Evolutionary conservation across 169 alveolate species (phyloP), one percentile per base, ranked within the genome.

Genomic region (Besnoitia besnoiti): DNA sequence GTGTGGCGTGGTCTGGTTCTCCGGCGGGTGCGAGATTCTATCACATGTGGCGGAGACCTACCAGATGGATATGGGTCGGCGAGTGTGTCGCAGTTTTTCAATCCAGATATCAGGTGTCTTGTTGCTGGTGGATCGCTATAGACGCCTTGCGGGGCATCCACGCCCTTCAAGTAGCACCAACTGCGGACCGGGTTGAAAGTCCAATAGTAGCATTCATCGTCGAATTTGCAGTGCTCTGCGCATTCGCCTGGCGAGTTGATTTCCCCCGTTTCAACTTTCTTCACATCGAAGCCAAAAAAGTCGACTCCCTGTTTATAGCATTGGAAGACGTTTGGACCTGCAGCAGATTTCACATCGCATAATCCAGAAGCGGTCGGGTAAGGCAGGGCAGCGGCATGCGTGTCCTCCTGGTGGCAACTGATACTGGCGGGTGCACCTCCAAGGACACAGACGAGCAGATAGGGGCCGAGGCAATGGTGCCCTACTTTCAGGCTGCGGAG

Each of bases 111-210:
- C 30, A 77, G 59, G 59, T 27, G 24, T 39, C n/a, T 42, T 5
- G 87, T 77, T 35, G 87, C 40, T 24, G 35, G 19, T 19, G 87
- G 0, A 35, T 77, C 87, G 39, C 59, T 21, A 59, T 77, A 27
- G 10, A 40, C n/a, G 16, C 87, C 87, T 30, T 40, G 51, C n/a
- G 87, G 87, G 8, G 87, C 87, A 24, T 40, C 14, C 10, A 37
- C 87, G 35, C 40, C 40, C 59, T 77, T 77, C 87, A 77, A 35
- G 61, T 77, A 77, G 59, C 87, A 77, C 87, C 87, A 77, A n/a
- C 59, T 51, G 42, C 87, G 21, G 19, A 37, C 40, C 44, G 24
- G 87, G 40, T 77, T 77, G n/a, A 77, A 77, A 21, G 87, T 77
- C 87, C 87, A 77, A 35, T 77, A 77, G 87, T 14, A 77, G n/a